A percentile compares a stretch with the other conserved stretches of the same genome.
Conservation (phyloP, 2,329 filamentous ascomycete genomes). For the Penicillium sp. region DNA sequence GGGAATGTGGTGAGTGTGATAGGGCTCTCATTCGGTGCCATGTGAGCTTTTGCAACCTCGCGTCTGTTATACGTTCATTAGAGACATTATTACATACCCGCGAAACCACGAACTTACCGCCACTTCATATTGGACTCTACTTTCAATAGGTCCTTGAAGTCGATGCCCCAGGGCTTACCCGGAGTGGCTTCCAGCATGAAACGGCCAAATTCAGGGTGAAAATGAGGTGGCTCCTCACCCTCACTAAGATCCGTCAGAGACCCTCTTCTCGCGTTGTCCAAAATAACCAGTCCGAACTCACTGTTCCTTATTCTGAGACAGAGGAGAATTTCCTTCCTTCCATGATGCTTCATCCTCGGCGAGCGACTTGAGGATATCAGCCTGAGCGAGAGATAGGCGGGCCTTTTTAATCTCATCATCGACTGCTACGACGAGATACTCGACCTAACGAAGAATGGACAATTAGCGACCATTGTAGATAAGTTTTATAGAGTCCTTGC, state of each 20-base stretch:
- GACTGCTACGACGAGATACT: conserved; percentile 89
- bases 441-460: conserved; percentile 56
- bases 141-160: conserved; percentile 79
- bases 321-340: too few species aligned
- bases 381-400: conserved; percentile 78
- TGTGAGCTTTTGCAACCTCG: conserved; percentile 85
- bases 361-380: conserved; percentile 80
- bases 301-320: conserved; percentile 57
- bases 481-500: too few species aligned
- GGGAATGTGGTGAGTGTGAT: conserved; percentile 95
- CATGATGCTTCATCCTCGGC: conserved; percentile 71
- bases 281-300: conserved; percentile 32
- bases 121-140: conserved; percentile 95
- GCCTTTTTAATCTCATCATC: conserved; percentile 68
- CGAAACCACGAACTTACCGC: conserved; percentile 47
- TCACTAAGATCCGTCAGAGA: too few species aligned
- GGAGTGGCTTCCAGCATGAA: conserved; percentile 98
- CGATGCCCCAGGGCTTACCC: conserved; percentile 91
- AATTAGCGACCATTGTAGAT: too few species aligned
- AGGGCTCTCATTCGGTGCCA: conserved; percentile 75
- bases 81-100: too few species aligned
- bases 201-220: conserved; percentile 92
- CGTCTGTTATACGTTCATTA: conserved; percentile 45
- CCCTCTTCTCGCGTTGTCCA: too few species aligned
- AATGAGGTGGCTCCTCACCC: conserved; percentile 67